These are phyloP conservation scores for Solanum okadae DNA, from an alignment of 257 asterid genomes.

Conservation along the genomic window DNA sequence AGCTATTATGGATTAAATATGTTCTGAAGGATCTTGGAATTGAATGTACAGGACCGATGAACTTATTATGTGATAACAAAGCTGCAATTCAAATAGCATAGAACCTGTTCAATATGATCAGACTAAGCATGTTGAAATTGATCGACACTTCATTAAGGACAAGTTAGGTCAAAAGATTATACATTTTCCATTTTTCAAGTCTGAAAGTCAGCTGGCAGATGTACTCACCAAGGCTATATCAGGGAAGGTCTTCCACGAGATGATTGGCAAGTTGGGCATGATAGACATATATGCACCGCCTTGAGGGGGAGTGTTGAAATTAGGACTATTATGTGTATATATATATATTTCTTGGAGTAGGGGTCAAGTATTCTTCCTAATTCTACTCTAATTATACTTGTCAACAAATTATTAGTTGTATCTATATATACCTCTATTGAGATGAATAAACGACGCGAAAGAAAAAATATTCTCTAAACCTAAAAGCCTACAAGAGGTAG, in stretches of 20 bases:
- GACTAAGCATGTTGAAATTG: background rate
- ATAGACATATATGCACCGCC: background rate
- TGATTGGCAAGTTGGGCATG: background rate
- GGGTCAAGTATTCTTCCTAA: background rate
- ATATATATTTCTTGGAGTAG: background rate
- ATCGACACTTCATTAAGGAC: background rate
- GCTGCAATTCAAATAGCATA: background rate
- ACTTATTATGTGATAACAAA: no score
- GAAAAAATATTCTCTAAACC: no score
- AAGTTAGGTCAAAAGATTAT: background rate
- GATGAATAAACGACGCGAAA: no score
- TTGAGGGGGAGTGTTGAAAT: background rate
- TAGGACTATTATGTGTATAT: background rate
- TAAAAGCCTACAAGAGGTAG: no score
- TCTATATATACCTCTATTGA: no score
- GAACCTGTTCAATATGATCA: background rate
- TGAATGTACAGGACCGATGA: background rate
- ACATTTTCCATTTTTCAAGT: background rate
- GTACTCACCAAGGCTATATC: background rate
- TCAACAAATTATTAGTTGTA: no score
- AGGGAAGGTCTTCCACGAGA: background rate
- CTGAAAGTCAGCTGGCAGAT: background rate
- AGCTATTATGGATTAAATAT: no score
- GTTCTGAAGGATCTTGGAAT: background rate
- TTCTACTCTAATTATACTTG: background rate